These are phyloP conservation scores for Cutaneotrichosporon cavernicola DNA, from an alignment of 1,284 basidiomycete genomes.

Conservation along the genomic window DNA sequence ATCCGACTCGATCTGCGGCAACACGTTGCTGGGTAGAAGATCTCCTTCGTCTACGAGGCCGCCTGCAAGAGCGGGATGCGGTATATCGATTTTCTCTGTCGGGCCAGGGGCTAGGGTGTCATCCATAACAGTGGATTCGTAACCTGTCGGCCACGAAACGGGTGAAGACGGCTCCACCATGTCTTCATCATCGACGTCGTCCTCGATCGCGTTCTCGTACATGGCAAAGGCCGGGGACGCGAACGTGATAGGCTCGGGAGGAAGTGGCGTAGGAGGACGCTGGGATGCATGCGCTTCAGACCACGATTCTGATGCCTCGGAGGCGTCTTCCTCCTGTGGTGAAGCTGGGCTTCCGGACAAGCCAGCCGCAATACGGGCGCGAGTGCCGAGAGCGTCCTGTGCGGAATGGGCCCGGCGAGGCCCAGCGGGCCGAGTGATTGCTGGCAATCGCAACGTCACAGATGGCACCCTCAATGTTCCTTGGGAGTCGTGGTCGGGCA, in stretches of 20 bases:
- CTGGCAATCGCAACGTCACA: conserved; percentile 1
- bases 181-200: conserved; percentile 18
- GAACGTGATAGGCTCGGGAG: not conserved
- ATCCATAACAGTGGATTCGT: not conserved
- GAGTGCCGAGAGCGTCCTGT: conserved; percentile 14
- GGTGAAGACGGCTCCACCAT: not conserved
- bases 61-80: not conserved
- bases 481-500: not conserved
- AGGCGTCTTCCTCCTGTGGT: not conserved
- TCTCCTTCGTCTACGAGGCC: conserved; percentile 46
- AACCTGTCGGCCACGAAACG: not conserved
- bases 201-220: conserved; percentile 21
- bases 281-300: not conserved
- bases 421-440: not conserved
- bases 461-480: not conserved
- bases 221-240: not conserved
- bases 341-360: not conserved
- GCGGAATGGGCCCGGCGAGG: conserved; percentile 22
- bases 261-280: not conserved
- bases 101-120: not conserved
- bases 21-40: conserved; percentile 32
- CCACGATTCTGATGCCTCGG: not conserved
- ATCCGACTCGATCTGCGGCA: conserved; percentile 36
- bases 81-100: not conserved
- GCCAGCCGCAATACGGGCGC: not conserved